Percentiles rank a stretch among this genome's conserved stretches.
Conservation (phyloP, 768 basidiomycete genomes). For the Collybiopsis luxurians region DNA sequence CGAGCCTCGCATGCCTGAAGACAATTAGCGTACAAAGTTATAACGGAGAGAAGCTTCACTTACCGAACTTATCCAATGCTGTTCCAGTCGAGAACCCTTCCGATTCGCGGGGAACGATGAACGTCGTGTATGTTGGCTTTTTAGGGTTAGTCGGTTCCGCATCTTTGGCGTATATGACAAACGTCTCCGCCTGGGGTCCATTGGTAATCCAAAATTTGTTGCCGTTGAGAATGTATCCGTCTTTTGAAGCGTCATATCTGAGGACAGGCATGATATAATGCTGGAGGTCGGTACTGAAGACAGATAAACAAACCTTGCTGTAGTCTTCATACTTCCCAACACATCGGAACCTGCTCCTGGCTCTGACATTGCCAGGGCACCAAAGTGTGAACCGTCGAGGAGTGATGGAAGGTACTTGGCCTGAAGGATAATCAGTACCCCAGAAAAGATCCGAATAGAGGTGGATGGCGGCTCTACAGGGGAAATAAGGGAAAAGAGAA, state of each 20-base stretch:
- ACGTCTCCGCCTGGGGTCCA: constrained; percentile 85
- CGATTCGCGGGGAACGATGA: constrained; percentile 83
- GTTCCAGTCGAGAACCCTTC: constrained; percentile 86
- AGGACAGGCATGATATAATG: too few relatives aligned
- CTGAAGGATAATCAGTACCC: constrained; percentile 1
- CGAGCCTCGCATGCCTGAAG: constrained; percentile 74
- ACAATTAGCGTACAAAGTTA: constrained; percentile 44
- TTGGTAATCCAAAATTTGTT: constrained; percentile 99
- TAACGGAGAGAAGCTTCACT: constrained; percentile 93
- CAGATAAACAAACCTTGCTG: constrained; percentile 65
- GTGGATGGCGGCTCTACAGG: too few relatives aligned
- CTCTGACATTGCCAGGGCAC: constrained; percentile 94
- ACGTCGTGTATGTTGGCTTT: constrained; percentile 75
- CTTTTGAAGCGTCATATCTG: constrained; percentile 17
- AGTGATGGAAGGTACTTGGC: constrained; percentile 79
- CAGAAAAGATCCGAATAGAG: neutral
- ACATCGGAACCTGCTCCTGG: constrained; percentile 91
- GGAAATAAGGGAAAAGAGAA: neutral
- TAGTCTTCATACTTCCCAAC: constrained; percentile 80
- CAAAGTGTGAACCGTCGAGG: constrained; percentile 78
- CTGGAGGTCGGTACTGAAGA: too few relatives aligned
- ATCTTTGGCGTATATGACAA: constrained; percentile 93
- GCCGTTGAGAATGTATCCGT: constrained; percentile 80
- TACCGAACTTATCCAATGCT: constrained; percentile 94
- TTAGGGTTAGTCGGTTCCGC: constrained; percentile 73